Conservation (phyloP, 345 rosid species). For the Firmiana major region DNA sequence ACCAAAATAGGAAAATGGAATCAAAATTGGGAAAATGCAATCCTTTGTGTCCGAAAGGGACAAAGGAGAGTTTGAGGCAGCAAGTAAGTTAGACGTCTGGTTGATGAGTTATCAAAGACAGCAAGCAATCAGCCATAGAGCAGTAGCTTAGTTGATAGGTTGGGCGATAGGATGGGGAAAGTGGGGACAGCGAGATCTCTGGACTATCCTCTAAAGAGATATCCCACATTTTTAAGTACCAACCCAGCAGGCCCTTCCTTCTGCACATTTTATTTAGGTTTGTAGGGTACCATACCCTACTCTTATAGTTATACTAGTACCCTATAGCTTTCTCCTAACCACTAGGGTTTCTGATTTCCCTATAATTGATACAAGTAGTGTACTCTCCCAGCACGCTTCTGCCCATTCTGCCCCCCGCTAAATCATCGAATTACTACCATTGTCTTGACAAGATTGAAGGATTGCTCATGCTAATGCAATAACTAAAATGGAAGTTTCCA, state of each 20-base stretch:
- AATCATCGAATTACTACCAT: not conserved
- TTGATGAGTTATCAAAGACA: no score
- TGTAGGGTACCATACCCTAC: not conserved
- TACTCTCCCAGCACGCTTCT: not conserved
- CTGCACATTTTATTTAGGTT: not conserved
- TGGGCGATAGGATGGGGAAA: not conserved
- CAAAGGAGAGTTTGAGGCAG: not conserved
- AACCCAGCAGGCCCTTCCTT: not conserved
- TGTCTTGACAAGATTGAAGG: not conserved
- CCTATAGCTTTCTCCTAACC: not conserved
- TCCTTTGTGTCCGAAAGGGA: not conserved
- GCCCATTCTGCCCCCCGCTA: not conserved
- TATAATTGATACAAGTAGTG: not conserved
- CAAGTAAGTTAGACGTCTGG: not conserved
- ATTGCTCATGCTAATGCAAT: not conserved
- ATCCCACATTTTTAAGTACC: not conserved
- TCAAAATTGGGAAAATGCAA: no score
- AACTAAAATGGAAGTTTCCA: not conserved
- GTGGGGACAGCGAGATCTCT: constrained; percentile 1
- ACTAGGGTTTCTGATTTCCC: not conserved
- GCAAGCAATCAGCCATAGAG: not conserved
- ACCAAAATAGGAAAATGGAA: no score
- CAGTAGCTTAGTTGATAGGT: not conserved
- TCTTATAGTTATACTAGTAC: not conserved
- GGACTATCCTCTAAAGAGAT: not conserved